phyloP scores from a whole-genome alignment of 495 filamentous ascomycete genomes.

The Aspergillus leporis region DNA sequence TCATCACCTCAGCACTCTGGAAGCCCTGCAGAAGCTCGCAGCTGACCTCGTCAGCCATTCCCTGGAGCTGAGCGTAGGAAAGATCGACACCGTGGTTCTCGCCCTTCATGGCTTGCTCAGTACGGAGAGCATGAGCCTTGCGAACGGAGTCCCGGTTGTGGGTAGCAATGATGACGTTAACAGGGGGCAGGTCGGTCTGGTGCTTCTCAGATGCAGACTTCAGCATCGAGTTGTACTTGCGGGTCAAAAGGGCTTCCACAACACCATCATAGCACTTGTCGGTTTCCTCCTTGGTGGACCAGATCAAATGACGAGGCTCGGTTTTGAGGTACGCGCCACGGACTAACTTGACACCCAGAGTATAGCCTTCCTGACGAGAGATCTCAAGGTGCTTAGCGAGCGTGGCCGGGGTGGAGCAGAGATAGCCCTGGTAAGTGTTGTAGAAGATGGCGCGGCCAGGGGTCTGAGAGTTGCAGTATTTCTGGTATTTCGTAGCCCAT shows the following conservation, averaged over 20 bases:
- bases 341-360: constrained; percentile 87
- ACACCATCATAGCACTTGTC: constrained; percentile 65
- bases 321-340: constrained; percentile 84
- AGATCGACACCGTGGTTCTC: constrained; percentile 57
- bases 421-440: constrained; percentile 81
- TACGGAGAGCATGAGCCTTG: constrained; percentile 63
- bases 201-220: constrained; percentile 35
- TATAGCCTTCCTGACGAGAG: constrained; percentile 69
- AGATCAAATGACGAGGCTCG: constrained; percentile 77
- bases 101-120: constrained; percentile 45
- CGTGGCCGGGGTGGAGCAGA: constrained; percentile 66
- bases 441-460: constrained; percentile 66
- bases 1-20: constrained; percentile 27
- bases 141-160: constrained; percentile 85
- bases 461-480: constrained; percentile 68
- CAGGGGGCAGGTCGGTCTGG: constrained; percentile 54
- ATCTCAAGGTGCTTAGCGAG: constrained; percentile 66
- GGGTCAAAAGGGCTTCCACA: constrained; percentile 56
- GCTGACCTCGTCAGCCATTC: constrained; percentile 96
- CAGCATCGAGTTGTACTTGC: constrained; percentile 54
- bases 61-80: constrained; percentile 87
- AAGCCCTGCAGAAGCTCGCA: constrained; percentile 70
- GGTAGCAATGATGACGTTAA: constrained; percentile 79
- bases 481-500: constrained; percentile 80
- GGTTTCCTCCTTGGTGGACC: constrained; percentile 81